Evolutionary conservation across 2,329 filamentous ascomycete species (phyloP), one percentile per base, ranked within the genome.

Genomic region (Xylaria sp.): DNA sequence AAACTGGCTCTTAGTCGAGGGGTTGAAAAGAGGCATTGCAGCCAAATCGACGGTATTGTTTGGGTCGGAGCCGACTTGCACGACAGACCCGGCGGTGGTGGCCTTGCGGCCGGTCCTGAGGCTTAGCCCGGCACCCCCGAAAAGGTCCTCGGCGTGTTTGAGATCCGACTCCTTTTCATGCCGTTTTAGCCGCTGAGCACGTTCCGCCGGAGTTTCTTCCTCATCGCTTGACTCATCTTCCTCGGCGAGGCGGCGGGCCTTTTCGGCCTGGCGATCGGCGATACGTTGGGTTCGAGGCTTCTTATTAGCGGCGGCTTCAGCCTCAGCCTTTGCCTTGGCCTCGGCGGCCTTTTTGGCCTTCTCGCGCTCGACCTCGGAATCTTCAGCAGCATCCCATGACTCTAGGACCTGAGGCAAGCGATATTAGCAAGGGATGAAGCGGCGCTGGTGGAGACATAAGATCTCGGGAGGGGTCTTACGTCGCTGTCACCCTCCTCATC

Each of bases 321-420:
- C 94, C 0, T 94, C 93, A 32, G 93, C 94, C 82, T 97, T 97
- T 67, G 92, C 93, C 82, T 97, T 97, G 62, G 89, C 92, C 78
- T 93, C 94, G 5, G 87, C 91, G 60, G 91, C 93, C 84, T 95
- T 96, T 82, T 92, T 92, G 32, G 89, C 93, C 86, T 98, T 99
- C 82, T 98, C 94, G 77, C 94, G 92, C 85, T 99, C 96, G 76
- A 91, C 95, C 77, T 99, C 96, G 70, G 94, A 97, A 84, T 99
- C 96, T 78, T 98, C 96, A 75, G 93, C 94, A 67, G 93, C 95
- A 78, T 98, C 94, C 96, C 96, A 99, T 40, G 93, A 95, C 69
- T 99, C 96, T 78, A 98, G 88, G 66, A 98, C 93, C 91, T 97
- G 72, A 2, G 18, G 51, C 18, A 27, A 21, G 21, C 27, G 47